Evolutionary conservation across 2,329 filamentous ascomycete species (phyloP).

Genomic region (Hypoxylon sp.): DNA sequence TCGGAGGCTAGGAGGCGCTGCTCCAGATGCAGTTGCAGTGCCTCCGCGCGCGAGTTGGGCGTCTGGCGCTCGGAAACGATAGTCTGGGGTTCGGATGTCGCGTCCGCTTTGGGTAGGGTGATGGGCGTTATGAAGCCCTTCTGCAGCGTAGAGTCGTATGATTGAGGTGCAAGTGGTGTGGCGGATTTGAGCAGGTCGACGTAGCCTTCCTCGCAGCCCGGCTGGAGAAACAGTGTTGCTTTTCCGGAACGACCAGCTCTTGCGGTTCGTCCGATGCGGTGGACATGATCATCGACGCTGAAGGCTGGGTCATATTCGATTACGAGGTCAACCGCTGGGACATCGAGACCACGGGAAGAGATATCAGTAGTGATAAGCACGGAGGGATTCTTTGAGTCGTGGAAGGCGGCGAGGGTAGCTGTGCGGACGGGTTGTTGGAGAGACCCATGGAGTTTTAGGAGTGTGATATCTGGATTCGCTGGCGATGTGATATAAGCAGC

Average conservation of each 20-base stretch:
- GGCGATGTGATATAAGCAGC: constrained; percentile 77
- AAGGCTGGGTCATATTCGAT: constrained; percentile 97
- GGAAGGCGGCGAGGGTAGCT: constrained; percentile 83
- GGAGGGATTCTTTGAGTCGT: constrained; percentile 75
- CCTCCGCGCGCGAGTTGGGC: constrained; percentile 61
- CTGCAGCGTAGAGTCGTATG: constrained; percentile 66
- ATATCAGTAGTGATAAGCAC: constrained; percentile 95
- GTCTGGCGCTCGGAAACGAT: constrained; percentile 53
- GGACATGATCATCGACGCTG: constrained; percentile 89
- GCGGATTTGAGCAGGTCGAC: constrained; percentile 72
- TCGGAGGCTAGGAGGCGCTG: constrained; percentile 61
- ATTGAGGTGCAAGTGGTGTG: constrained; percentile 57
- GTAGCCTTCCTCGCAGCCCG: constrained; percentile 92
- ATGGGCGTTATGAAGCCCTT: constrained; percentile 70
- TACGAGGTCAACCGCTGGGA: constrained; percentile 93
- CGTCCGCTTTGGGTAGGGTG: constrained; percentile 65
- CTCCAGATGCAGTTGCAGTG: constrained; percentile 67
- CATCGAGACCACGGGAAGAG: constrained; percentile 91
- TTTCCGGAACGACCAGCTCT: constrained; percentile 89
- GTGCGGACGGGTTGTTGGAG: constrained; percentile 88
- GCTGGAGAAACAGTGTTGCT: constrained; percentile 87
- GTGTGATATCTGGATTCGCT: constrained; percentile 75
- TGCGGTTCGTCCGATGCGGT: constrained; percentile 93
- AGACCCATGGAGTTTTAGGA: constrained; percentile 92
- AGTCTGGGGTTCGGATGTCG: constrained; percentile 67